Conservation (phyloP, 495 filamentous ascomycete species). For the Xylaria grammica region DNA sequence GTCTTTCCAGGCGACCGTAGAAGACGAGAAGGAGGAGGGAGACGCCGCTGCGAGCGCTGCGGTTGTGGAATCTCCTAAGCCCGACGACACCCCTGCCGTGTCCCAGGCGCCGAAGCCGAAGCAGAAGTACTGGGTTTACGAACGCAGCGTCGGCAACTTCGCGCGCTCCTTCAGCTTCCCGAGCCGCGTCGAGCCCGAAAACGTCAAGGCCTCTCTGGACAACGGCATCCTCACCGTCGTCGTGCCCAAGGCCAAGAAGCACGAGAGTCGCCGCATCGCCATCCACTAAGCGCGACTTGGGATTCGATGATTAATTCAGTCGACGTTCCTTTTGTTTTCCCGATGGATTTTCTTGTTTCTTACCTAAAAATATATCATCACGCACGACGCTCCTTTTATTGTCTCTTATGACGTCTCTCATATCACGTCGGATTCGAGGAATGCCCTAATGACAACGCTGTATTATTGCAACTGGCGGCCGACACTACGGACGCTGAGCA, state of each 20-base stretch:
- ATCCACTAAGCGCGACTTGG: constrained; percentile 29
- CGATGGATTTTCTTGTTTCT: background rate
- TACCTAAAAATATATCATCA: background rate
- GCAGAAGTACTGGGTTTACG: constrained; percentile 76
- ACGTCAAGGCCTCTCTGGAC: constrained; percentile 74
- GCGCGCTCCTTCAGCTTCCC: constrained; percentile 80
- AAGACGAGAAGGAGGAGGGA: constrained; percentile 54
- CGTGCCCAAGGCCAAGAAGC: constrained; percentile 75
- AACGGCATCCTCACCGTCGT: constrained; percentile 74
- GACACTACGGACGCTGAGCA: background rate
- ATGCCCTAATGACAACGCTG: background rate
- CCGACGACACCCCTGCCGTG: constrained; percentile 33
- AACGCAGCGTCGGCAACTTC: constrained; percentile 84
- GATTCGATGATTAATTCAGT: background rate
- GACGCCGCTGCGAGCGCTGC: constrained; percentile 23
- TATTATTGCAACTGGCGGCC: background rate
- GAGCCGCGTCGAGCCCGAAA: constrained; percentile 72
- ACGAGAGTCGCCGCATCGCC: constrained; percentile 37
- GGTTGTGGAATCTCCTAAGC: constrained; percentile 34
- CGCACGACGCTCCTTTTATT: constrained; percentile 10
- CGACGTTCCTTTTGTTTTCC: background rate
- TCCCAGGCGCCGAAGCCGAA: constrained; percentile 43
- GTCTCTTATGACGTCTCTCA: background rate
- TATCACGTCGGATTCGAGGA: background rate
- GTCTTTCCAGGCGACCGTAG: constrained; percentile 62